A percentile compares a stretch with the other conserved stretches of the same genome.
phyloP scores from a whole-genome alignment of 805 yeast species.

The Candida chilensis region DNA sequence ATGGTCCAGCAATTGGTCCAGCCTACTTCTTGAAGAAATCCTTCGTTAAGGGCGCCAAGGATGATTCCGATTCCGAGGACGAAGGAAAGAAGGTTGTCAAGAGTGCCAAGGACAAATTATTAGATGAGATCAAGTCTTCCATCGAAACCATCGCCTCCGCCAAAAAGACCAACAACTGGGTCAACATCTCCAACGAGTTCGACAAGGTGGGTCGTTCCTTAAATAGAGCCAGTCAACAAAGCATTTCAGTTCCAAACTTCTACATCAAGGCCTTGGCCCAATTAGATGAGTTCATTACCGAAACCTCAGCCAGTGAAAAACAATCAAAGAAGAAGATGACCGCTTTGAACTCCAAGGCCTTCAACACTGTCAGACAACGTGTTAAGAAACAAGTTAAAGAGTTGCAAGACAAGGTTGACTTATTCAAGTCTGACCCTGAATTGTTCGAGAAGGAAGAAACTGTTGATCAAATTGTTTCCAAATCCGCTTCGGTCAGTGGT shows the following conservation, averaged over 20 bases:
- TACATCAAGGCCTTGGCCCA: slow-evolving; percentile 62
- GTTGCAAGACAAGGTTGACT: slow-evolving; percentile 46
- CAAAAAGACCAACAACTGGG: slow-evolving; percentile 72
- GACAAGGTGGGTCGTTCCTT: slow-evolving; percentile 66
- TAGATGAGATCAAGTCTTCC: slow-evolving; percentile 73
- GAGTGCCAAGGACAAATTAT: slow-evolving; percentile 85
- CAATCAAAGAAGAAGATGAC: slow-evolving; percentile 62
- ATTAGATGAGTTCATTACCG: slow-evolving; percentile 59
- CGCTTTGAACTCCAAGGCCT: slow-evolving; percentile 76
- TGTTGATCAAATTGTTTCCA: slow-evolving; percentile 17
- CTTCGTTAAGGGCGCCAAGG: slow-evolving; percentile 29
- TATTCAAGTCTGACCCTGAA: slow-evolving; percentile 64
- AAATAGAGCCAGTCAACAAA: slow-evolving; percentile 69
- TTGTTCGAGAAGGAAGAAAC: slow-evolving; percentile 53
- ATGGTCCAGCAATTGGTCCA: slow-evolving; percentile 43
- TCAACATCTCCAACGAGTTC: slow-evolving; percentile 61
- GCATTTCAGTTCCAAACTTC: slow-evolving; percentile 59
- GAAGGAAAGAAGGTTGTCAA: slow-evolving; percentile 82
- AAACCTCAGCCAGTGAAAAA: slow-evolving; percentile 42
- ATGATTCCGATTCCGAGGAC: slow-evolving; percentile 36
- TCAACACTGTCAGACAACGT: slow-evolving; percentile 83
- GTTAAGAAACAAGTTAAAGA: slow-evolving; percentile 74
- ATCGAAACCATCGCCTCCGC: slow-evolving; percentile 63
- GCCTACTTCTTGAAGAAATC: slow-evolving; percentile 45
- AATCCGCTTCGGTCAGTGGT: slow-evolving; percentile 13